Evolutionary conservation across 106 monocot species (phyloP).

Genomic region (Platanthera guangdongensis): DNA sequence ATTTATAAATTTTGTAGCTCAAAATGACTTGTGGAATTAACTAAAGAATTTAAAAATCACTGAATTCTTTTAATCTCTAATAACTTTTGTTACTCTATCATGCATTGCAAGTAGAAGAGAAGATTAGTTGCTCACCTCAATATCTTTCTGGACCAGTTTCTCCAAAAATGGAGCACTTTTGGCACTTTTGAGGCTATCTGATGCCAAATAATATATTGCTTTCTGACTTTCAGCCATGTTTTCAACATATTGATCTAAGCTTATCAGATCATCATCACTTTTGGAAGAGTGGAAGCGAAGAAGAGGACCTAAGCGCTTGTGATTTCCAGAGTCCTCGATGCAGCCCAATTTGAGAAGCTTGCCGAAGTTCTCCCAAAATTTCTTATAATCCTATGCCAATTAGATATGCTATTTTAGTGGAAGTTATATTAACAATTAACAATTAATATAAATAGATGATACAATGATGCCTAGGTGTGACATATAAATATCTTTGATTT

Average conservation of each 20-base stretch:
- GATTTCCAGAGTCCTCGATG: constrained; percentile 94
- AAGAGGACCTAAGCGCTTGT: constrained; percentile 73
- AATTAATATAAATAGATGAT: not conserved
- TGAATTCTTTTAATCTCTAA: no score
- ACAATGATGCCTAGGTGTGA: no score
- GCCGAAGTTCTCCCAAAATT: constrained; percentile 99
- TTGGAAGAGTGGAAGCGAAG: constrained; percentile 86
- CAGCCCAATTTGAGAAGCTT: constrained; percentile 92
- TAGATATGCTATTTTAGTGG: not conserved
- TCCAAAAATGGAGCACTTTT: constrained; percentile 95
- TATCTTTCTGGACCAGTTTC: constrained; percentile 83
- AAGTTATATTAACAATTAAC: not conserved
- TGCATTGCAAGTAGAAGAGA: not conserved
- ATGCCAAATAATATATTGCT: constrained; percentile 88
- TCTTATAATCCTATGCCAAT: constrained; percentile 71
- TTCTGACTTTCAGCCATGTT: constrained; percentile 90
- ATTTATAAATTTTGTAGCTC: no score
- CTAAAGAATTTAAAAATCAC: no score
- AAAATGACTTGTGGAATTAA: not conserved
- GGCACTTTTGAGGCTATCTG: constrained; percentile 93
- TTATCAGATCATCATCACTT: constrained; percentile 72
- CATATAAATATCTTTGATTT: no score
- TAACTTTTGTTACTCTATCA: not conserved
- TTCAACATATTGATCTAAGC: constrained; percentile 88
- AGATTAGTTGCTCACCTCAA: constrained; percentile 41